phyloP scores from a whole-genome alignment of 75 land plant species.

The Isoetes taiwanensis region DNA sequence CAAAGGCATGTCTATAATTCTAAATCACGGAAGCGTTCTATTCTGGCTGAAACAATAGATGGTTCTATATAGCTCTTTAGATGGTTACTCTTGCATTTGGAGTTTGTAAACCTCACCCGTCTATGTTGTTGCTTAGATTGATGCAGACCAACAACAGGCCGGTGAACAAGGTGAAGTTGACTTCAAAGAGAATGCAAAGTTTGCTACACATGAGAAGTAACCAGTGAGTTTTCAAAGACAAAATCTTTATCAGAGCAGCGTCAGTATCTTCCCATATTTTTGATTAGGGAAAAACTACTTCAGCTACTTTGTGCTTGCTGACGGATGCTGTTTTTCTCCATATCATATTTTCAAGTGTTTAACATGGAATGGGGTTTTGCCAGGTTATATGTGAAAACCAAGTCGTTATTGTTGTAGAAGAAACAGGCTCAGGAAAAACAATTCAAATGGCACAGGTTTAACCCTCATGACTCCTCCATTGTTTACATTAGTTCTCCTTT shows the following conservation, averaged over 20 bases:
- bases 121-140: no score
- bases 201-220: conserved; percentile 84
- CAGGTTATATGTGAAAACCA: conserved; percentile 95
- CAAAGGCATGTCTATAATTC: no score
- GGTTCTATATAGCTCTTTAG: no score
- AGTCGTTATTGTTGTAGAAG: conserved; percentile 89
- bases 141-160: conserved; percentile 75
- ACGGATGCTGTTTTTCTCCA: no score
- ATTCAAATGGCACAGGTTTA: conserved; percentile 93
- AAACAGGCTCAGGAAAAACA: conserved; percentile 98
- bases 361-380: background rate
- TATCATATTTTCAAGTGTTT: no score
- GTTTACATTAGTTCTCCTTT: no score
- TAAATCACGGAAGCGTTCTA: no score
- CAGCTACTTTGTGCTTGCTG: no score
- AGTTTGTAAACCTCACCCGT: no score
- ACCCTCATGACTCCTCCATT: no score
- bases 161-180: conserved; percentile 92
- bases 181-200: conserved; percentile 79
- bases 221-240: conserved; percentile 87
- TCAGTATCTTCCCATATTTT: conserved; percentile 86
- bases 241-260: conserved; percentile 80
- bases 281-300: conserved; percentile 75
- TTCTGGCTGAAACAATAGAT: no score
- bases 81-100: no score